These are phyloP conservation scores for Calycina marina DNA, from an alignment of 2,329 filamentous ascomycete genomes.

Conservation along the genomic window DNA sequence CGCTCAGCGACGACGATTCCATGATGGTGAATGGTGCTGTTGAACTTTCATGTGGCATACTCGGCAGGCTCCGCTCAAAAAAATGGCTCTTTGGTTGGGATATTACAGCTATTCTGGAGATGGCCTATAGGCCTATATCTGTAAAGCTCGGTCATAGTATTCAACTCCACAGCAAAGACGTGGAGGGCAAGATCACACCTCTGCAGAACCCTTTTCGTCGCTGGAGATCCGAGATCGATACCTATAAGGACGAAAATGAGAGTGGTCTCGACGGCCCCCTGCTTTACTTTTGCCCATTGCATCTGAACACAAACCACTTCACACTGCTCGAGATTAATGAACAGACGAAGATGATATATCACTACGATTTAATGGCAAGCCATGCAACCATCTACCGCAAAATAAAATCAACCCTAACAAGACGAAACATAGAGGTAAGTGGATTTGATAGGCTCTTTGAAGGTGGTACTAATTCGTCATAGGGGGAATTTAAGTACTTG, in stretches of 20 bases:
- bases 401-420: slow-evolving; percentile 7
- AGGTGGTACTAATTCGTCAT: slow-evolving; percentile 5
- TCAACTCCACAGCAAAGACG: slow-evolving; percentile 10
- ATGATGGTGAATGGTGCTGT: slow-evolving; percentile 8
- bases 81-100: slow-evolving; percentile 14
- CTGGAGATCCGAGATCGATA: slow-evolving; percentile 10
- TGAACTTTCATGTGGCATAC: slow-evolving; percentile 10
- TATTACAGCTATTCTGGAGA: slow-evolving; percentile 13
- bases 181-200: slow-evolving; percentile 6
- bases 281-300: slow-evolving; percentile 10
- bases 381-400: slow-evolving; percentile 6
- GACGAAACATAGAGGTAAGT: slow-evolving; percentile 8
- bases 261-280: slow-evolving; percentile 6
- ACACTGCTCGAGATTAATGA: slow-evolving; percentile 19
- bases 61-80: slow-evolving; percentile 10
- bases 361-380: slow-evolving; percentile 16
- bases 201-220: slow-evolving; percentile 6
- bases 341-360: slow-evolving; percentile 13
- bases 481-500: slow-evolving; percentile 17
- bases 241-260: slow-evolving; percentile 6
- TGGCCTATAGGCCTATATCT: slow-evolving; percentile 14
- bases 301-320: slow-evolving; percentile 16
- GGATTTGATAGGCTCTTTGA: slow-evolving; percentile 3
- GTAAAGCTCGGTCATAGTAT: slow-evolving; percentile 12
- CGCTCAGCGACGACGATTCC: slow-evolving; percentile 6